Base-by-base conservation (phyloP, 805 yeast species). In the Saccharomycodes ludwigii region DNA sequence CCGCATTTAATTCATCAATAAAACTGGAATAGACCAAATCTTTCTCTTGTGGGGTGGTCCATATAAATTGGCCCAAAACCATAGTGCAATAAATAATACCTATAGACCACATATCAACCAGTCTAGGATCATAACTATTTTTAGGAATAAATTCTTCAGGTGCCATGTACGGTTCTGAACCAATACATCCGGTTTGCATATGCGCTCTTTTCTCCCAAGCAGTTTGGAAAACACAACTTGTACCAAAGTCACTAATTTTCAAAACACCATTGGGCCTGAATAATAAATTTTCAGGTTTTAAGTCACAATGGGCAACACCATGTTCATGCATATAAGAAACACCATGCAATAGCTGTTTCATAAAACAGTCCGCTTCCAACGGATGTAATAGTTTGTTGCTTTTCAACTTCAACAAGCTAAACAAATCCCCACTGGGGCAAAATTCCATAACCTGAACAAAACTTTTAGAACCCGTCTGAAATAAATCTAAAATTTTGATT, bases 271-370 rank as follows among this genome's bases (percentile, higher is more conserved):
- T 58, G 12, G 70, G 65, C 6, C 82, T 75, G 28, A 86, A 59
- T 23, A 86, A 52, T 18, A 86, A 61, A 52, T 86, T 86, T 48
- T 86, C 96, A 9, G 94, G 85, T 55, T 86, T 86, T 38, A 86
- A 61, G 49, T 86, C 96, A 48, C 95, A 80, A 54, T 86, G 96
- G 1, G 95, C 88, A 19, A 86, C 88, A 21, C 96, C 96, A 55
- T 78, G 85, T 7, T 74, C 68, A 54, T 86, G 96, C 76, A 88
- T 76, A 54, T 80, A 84, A 18, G 74, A 68, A 19, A 86, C 68
- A 2, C 94, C 96, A 41, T 76, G 72, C 40, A 86, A 59, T 21
- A 84, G 68, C 52, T 86, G 96, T 49, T 85, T 85, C 61, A 84
- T 71, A 47, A 80, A 81, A 54, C 96, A 86, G 54, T 86, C 95